Percentiles rank a stretch among this genome's conserved stretches.
Evolutionary conservation across 306 rosid species (phyloP).

Genomic region (Quercus robur): DNA sequence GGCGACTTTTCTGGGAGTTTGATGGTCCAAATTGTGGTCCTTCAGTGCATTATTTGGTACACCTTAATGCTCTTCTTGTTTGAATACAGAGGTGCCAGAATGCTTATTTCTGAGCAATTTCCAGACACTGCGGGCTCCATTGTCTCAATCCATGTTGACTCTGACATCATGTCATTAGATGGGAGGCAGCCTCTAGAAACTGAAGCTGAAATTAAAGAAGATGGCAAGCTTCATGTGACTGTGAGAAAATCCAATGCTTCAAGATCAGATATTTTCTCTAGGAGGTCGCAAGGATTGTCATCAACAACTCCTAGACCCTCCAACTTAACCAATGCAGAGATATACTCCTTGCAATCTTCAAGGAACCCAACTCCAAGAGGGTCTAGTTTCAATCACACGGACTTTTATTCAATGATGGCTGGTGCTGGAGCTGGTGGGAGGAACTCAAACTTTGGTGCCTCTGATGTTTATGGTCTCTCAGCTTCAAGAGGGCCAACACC

Average conservation of each 20-base stretch:
- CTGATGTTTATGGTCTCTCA: slow-evolving; percentile 63
- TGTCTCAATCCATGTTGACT: slow-evolving; percentile 85
- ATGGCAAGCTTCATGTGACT: slow-evolving; percentile 78
- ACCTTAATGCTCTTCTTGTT: slow-evolving; percentile 78
- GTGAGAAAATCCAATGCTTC: slow-evolving; percentile 81
- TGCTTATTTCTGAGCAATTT: slow-evolving; percentile 76
- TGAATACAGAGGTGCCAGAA: slow-evolving; percentile 69
- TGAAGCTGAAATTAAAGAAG: slow-evolving; percentile 69
- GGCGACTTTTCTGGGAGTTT: slow-evolving; percentile 74
- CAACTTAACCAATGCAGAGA: slow-evolving; percentile 80
- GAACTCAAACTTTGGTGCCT: slow-evolving; percentile 61
- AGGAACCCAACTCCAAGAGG: slow-evolving; percentile 81
- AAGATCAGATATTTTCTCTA: slow-evolving; percentile 64
- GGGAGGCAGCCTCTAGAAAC: slow-evolving; percentile 72
- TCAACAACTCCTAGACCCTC: slow-evolving; percentile 76
- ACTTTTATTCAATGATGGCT: slow-evolving; percentile 79
- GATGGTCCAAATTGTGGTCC: slow-evolving; percentile 91
- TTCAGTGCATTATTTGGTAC: slow-evolving; percentile 93
- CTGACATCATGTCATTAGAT: slow-evolving; percentile 75
- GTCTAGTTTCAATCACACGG: slow-evolving; percentile 82
- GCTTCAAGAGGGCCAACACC: slow-evolving; percentile 83
- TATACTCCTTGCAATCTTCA: slow-evolving; percentile 76
- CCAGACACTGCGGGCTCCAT: slow-evolving; percentile 84
- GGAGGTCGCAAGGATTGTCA: slow-evolving; percentile 72
- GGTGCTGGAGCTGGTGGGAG: slow-evolving; percentile 70